These are phyloP conservation scores for Carex scoparia DNA, from an alignment of 176 grass and related monocot genomes.

Conservation along the genomic window DNA sequence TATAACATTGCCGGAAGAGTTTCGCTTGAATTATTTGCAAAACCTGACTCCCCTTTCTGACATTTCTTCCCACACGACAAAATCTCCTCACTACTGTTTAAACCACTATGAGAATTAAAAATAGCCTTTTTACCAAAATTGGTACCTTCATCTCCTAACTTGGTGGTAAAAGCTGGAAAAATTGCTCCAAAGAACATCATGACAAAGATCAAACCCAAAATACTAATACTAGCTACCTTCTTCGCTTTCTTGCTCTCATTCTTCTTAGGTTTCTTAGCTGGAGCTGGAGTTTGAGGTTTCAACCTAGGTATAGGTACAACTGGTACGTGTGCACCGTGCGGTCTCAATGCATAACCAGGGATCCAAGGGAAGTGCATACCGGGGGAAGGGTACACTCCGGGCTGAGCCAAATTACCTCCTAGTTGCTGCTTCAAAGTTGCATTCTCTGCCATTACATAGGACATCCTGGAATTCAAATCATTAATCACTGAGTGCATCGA, in stretches of 20 bases:
- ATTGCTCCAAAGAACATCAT: constrained; percentile 50
- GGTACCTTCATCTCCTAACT: constrained; percentile 34
- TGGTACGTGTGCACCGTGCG: constrained; percentile 59
- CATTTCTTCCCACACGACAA: constrained; percentile 16
- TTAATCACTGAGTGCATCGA: constrained; percentile 83
- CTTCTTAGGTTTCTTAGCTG: constrained; percentile 43
- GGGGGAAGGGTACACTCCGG: constrained; percentile 53
- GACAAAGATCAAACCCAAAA: constrained; percentile 67
- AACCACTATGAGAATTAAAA: constrained; percentile 26
- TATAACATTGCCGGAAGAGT: constrained; percentile 85
- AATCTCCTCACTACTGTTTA: constrained; percentile 37
- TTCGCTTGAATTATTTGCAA: constrained; percentile 57
- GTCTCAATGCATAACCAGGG: constrained; percentile 70
- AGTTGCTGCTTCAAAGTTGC: constrained; percentile 63
- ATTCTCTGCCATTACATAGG: constrained; percentile 73
- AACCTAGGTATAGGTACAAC: constrained; percentile 85
- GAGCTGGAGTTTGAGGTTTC: constrained; percentile 47
- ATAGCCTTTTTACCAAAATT: constrained; percentile 20
- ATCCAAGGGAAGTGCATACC: constrained; percentile 85
- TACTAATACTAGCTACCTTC: constrained; percentile 83
- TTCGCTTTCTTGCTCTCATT: constrained; percentile 67
- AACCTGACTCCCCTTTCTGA: constrained; percentile 24
- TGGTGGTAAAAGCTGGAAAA: constrained; percentile 47
- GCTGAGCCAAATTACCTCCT: constrained; percentile 31
- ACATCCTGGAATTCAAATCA: constrained; percentile 79